Conservation (phyloP, 202 grass and related monocot genomes). For the Musa balbisiana region DNA sequence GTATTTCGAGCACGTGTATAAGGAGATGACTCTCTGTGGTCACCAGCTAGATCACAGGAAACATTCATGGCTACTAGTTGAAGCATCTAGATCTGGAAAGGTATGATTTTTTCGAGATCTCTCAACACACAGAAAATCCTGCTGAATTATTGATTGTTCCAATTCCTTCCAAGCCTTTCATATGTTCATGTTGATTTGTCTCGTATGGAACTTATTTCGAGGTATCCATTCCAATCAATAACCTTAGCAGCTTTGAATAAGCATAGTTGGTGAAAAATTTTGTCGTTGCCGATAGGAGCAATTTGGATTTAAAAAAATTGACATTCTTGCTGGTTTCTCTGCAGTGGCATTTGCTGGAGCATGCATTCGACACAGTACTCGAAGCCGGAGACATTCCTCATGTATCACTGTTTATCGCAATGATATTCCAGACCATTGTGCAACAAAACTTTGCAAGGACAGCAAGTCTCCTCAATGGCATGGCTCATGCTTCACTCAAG, state of each 20-base stretch:
- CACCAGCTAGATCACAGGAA: conserved; percentile 64
- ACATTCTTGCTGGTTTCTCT: conserved; percentile 29
- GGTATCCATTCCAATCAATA: too few species aligned
- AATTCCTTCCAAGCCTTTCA: background rate
- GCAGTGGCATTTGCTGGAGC: conserved; percentile 70
- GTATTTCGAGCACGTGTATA: conserved; percentile 94
- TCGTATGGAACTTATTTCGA: background rate
- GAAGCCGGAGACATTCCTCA: conserved; percentile 61
- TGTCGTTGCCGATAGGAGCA: background rate
- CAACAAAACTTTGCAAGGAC: conserved; percentile 42
- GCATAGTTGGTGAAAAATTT: background rate
- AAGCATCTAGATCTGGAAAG: conserved; percentile 82
- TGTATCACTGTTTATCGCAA: conserved; percentile 50
- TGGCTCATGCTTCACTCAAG: conserved; percentile 51
- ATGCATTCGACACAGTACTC: conserved; percentile 73
- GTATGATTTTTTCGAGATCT: conserved; percentile 22
- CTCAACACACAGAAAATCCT: background rate
- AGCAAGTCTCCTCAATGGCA: conserved; percentile 46
- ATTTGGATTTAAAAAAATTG: background rate
- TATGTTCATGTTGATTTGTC: background rate
- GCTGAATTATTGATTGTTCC: background rate
- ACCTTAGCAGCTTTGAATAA: too few species aligned
- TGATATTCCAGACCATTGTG: conserved; percentile 57
- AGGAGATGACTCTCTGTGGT: conserved; percentile 63
- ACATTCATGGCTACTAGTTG: conserved; percentile 53